Conservation (phyloP, 2,329 filamentous ascomycete genomes). For the Elsinoe arachidis region DNA sequence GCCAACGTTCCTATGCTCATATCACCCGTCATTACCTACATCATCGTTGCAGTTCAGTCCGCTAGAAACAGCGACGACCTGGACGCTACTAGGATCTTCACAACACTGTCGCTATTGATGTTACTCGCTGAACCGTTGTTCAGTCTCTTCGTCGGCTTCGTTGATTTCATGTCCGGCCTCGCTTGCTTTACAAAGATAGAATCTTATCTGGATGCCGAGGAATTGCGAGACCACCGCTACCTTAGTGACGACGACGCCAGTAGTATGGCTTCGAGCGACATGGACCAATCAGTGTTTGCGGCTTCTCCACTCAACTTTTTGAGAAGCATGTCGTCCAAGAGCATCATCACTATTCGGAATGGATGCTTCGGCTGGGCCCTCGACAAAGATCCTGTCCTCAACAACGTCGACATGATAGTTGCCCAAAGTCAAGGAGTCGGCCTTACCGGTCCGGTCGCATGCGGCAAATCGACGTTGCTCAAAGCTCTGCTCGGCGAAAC, state of each 20-base stretch:
- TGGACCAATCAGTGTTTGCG: constrained; percentile 15
- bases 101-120: constrained; percentile 40
- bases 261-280: background rate
- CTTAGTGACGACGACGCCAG: background rate
- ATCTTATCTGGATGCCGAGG: constrained; percentile 29
- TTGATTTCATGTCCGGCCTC: constrained; percentile 36
- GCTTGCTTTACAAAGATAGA: constrained; percentile 41
- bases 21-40: constrained; percentile 39
- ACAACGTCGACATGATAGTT: constrained; percentile 34
- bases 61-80: constrained; percentile 27
- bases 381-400: constrained; percentile 33
- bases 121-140: constrained; percentile 39
- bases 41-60: constrained; percentile 35
- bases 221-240: background rate
- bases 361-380: constrained; percentile 41
- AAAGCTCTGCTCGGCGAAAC: constrained; percentile 38
- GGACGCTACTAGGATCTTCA: constrained; percentile 37
- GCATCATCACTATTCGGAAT: constrained; percentile 34
- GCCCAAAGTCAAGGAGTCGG: constrained; percentile 38
- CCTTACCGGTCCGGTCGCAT: constrained; percentile 44
- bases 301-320: constrained; percentile 14
- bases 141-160: constrained; percentile 38
- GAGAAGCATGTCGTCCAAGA: constrained; percentile 15
- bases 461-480: constrained; percentile 44
- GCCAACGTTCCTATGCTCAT: constrained; percentile 35